A percentile compares a stretch with the other conserved stretches of the same genome.
Conservation (phyloP, 1,139 yeast species). For the Pichia sp. region DNA sequence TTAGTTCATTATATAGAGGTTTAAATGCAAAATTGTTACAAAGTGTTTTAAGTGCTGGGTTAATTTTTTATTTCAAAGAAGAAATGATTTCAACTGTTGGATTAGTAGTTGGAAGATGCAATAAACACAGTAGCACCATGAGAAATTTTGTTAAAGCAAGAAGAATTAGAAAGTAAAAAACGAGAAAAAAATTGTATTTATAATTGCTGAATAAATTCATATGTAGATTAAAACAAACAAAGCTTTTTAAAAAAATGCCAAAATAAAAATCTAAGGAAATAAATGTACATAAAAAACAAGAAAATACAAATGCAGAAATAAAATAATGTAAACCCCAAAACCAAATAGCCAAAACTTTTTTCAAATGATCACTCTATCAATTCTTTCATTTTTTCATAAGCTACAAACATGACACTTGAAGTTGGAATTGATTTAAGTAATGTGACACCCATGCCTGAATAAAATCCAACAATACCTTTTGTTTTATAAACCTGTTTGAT, state of each 20-base stretch:
- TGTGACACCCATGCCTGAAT: conserved; percentile 83
- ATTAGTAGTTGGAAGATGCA: neutral
- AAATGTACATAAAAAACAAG: too few species aligned
- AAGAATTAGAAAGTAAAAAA: conserved; percentile 25
- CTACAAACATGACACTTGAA: conserved; percentile 76
- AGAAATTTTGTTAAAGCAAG: neutral
- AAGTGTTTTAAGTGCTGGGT: conserved; percentile 82
- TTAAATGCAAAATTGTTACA: conserved; percentile 73
- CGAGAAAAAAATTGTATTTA: too few species aligned
- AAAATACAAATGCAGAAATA: neutral
- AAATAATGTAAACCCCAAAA: neutral
- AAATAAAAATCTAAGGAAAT: too few species aligned
- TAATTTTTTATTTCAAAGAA: conserved; percentile 86
- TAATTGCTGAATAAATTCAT: too few species aligned
- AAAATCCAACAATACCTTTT: conserved; percentile 62
- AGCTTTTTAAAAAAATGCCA: too few species aligned
- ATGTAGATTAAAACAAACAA: too few species aligned
- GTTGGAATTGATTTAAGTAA: conserved; percentile 81
- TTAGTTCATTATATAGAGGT: conserved; percentile 75
- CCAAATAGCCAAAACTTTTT: neutral
- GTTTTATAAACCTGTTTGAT: conserved; percentile 35
- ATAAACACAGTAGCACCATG: neutral
- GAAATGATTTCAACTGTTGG: conserved; percentile 53
- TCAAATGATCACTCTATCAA: conserved; percentile 2
- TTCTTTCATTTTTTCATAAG: conserved; percentile 61